phyloP scores from a whole-genome alignment of 2,329 filamentous ascomycete genomes.

The Talaromyces amestolkiae region DNA sequence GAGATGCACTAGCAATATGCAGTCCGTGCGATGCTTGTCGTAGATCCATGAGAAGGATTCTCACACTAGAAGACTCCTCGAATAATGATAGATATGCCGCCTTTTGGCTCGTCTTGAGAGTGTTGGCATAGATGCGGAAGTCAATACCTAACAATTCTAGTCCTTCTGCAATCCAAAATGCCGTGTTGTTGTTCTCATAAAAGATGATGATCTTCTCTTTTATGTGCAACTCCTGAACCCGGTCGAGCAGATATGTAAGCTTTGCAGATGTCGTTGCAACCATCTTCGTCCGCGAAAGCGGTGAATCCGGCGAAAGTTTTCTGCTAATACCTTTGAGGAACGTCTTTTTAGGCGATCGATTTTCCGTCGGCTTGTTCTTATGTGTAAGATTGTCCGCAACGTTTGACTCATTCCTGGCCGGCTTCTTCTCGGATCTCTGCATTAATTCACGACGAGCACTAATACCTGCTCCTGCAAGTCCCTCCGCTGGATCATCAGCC shows the following conservation, averaged over 20 bases:
- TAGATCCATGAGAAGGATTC: slow-evolving; percentile 89
- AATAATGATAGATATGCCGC: slow-evolving; percentile 77
- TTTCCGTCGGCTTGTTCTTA: slow-evolving; percentile 27
- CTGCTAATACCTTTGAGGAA: slow-evolving; percentile 30
- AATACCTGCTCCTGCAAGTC: slow-evolving; percentile 43
- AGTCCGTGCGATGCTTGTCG: slow-evolving; percentile 83
- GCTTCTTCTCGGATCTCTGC: slow-evolving; percentile 24
- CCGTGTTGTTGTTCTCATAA: slow-evolving; percentile 83
- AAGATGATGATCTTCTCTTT: slow-evolving; percentile 88
- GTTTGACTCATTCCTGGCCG: slow-evolving; percentile 22
- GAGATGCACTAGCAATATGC: slow-evolving; percentile 76
- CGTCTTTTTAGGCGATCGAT: slow-evolving; percentile 30
- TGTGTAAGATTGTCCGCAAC: slow-evolving; percentile 24
- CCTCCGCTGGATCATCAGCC: slow-evolving; percentile 37
- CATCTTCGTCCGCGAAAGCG: slow-evolving; percentile 61
- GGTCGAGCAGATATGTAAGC: slow-evolving; percentile 77
- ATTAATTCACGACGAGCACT: slow-evolving; percentile 33
- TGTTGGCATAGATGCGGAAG: slow-evolving; percentile 57
- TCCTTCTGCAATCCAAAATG: slow-evolving; percentile 79
- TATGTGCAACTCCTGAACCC: slow-evolving; percentile 64
- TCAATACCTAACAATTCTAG: slow-evolving; percentile 68
- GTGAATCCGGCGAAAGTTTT: slow-evolving; percentile 41
- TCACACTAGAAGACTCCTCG: slow-evolving; percentile 65
- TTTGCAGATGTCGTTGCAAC: slow-evolving; percentile 84
- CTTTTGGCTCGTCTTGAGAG: slow-evolving; percentile 60